Evolutionary conservation across 176 grass and related monocot species (phyloP).

Genomic region (Triticum aestivum): DNA sequence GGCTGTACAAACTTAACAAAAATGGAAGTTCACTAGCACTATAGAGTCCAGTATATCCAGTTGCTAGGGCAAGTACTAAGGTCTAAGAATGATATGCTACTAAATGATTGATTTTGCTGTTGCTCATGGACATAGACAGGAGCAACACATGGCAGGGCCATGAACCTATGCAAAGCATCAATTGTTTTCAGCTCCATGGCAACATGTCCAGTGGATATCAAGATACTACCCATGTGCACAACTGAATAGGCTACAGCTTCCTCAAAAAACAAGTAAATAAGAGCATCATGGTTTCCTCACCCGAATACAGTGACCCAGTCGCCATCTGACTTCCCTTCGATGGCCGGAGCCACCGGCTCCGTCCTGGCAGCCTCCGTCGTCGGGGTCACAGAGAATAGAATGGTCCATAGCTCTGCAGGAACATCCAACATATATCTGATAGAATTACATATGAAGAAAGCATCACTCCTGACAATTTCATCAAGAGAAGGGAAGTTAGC

Average conservation of each 20-base stretch:
- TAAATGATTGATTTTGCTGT: neutral
- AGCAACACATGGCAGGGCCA: no score
- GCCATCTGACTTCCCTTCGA: no score
- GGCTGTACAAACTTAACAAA: neutral
- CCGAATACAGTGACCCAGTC: no score
- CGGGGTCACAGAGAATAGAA: neutral
- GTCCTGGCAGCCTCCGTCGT: no score
- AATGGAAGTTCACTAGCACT: neutral
- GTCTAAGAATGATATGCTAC: neutral
- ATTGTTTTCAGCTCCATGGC: neutral
- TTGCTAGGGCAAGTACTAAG: neutral
- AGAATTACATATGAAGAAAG: slow-evolving; percentile 98
- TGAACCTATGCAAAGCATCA: neutral
- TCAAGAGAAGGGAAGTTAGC: no score
- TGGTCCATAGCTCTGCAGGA: neutral
- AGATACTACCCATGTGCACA: neutral
- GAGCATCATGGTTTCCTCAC: no score
- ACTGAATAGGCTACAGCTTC: no score
- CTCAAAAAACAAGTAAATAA: no score
- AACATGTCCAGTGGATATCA: neutral
- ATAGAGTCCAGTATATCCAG: neutral
- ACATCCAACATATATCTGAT: slow-evolving; percentile 68
- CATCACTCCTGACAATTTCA: slow-evolving; percentile 63
- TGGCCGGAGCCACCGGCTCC: no score
- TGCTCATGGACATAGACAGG: neutral